Conservation (phyloP, 768 basidiomycete genomes). For the Mycena epipterygia region DNA sequence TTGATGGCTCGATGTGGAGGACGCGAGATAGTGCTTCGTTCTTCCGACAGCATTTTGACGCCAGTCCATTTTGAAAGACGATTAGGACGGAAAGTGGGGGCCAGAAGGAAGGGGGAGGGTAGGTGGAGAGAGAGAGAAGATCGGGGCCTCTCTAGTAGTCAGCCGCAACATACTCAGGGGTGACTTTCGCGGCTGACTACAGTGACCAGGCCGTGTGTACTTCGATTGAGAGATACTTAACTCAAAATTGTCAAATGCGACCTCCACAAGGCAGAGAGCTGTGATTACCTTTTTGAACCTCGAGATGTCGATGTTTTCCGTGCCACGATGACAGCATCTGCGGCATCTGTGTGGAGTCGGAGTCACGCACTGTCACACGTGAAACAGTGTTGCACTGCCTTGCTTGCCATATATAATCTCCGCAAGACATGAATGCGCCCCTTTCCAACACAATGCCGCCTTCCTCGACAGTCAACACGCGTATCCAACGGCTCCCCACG, state of each 20-base stretch:
- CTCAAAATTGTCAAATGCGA: too few species aligned
- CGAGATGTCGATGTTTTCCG: too few species aligned
- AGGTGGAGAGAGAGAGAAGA: background rate
- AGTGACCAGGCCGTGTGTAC: too few species aligned
- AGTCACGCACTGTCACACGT: background rate
- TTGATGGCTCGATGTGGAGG: background rate
- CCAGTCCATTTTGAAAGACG: background rate
- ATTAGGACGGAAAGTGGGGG: background rate
- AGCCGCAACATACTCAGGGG: background rate
- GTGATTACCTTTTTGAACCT: too few species aligned
- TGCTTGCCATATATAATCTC: conserved; percentile 7
- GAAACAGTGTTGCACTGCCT: conserved; percentile 6
- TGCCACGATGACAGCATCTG: too few species aligned
- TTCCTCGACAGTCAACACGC: conserved; percentile 2
- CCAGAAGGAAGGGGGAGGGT: background rate
- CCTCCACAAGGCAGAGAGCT: too few species aligned
- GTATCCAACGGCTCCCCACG: conserved; percentile 12
- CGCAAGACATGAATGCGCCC: conserved; percentile 1
- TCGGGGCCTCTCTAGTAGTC: background rate
- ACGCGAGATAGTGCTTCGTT: background rate
- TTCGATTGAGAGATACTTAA: too few species aligned
- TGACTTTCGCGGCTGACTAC: background rate
- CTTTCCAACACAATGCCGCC: conserved; percentile 2
- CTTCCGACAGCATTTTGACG: background rate
- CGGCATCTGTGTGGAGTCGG: too few species aligned